phyloP scores from a whole-genome alignment of 805 yeast species.

The Schwanniomyces pseudopolymorphus region DNA sequence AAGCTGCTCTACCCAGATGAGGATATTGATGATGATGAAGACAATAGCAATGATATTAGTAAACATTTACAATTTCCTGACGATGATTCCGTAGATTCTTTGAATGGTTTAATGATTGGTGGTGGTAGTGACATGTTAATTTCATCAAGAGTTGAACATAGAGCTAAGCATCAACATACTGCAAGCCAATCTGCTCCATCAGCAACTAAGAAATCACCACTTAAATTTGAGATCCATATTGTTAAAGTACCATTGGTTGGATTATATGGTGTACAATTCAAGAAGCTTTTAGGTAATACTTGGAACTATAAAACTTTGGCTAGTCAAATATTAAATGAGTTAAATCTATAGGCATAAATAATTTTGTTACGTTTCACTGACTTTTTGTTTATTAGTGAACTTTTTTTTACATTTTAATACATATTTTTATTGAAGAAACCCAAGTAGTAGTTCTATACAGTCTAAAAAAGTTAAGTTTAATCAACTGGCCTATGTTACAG shows the following conservation, averaged over 20 bases:
- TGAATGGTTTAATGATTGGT: slow-evolving; percentile 49
- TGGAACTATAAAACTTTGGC: slow-evolving; percentile 95
- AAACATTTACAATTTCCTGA: slow-evolving; percentile 30
- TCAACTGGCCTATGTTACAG: too few species aligned
- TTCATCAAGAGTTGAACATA: slow-evolving; percentile 58
- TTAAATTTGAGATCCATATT: slow-evolving; percentile 86
- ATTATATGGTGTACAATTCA: slow-evolving; percentile 90
- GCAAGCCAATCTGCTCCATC: slow-evolving; percentile 19
- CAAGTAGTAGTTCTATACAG: neutral
- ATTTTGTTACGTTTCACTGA: neutral
- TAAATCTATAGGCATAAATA: slow-evolving; percentile 47
- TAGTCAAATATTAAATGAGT: slow-evolving; percentile 71
- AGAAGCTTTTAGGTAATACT: slow-evolving; percentile 88
- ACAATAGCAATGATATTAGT: slow-evolving; percentile 16
- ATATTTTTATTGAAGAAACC: neutral
- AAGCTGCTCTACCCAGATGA: slow-evolving; percentile 27
- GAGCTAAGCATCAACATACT: slow-evolving; percentile 34
- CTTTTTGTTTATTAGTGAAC: neutral
- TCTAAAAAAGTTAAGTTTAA: too few species aligned
- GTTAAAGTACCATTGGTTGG: slow-evolving; percentile 91
- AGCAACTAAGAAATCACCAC: slow-evolving; percentile 45
- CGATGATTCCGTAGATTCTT: slow-evolving; percentile 62
- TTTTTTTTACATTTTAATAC: neutral
- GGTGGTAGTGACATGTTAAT: slow-evolving; percentile 61
- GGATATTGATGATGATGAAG: slow-evolving; percentile 30